These are phyloP conservation scores for Pleurotus eryngii DNA, from an alignment of 768 basidiomycete species.

Conservation along the genomic window DNA sequence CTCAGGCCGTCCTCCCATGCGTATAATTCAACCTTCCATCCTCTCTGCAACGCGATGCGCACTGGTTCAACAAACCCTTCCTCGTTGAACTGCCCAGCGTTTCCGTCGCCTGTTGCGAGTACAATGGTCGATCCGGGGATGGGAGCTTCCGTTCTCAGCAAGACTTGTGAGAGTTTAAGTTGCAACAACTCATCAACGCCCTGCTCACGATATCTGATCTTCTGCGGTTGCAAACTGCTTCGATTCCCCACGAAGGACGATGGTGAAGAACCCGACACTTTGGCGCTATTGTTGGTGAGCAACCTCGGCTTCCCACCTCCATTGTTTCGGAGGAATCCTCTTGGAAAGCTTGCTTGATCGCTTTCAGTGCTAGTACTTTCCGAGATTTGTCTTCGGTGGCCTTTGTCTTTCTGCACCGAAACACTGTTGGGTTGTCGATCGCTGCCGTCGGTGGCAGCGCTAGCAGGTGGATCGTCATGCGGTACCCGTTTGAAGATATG, in stretches of 20 bases:
- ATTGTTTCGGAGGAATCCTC: constrained; percentile 14
- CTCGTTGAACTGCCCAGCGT: constrained; percentile 88
- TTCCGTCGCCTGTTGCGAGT: constrained; percentile 92
- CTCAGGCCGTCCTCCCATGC: constrained; percentile 87
- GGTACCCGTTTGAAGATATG: constrained; percentile 69
- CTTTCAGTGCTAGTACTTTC: constrained; percentile 27
- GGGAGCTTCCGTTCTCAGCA: constrained; percentile 60
- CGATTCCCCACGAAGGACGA: constrained; percentile 11
- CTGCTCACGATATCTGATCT: constrained; percentile 76
- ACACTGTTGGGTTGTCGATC: neutral
- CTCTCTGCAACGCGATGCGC: constrained; percentile 77
- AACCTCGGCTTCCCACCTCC: constrained; percentile 9
- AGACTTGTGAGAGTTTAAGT: constrained; percentile 85
- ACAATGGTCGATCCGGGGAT: constrained; percentile 75
- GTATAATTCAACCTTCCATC: constrained; percentile 95
- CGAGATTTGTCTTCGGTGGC: constrained; percentile 26
- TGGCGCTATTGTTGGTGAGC: constrained; percentile 5
- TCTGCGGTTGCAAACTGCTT: constrained; percentile 12
- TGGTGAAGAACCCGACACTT: neutral
- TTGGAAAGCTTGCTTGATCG: constrained; percentile 8
- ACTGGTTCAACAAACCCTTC: constrained; percentile 92
- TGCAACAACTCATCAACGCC: constrained; percentile 95
- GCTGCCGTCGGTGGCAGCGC: neutral
- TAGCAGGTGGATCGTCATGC: constrained; percentile 40
- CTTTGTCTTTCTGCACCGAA: constrained; percentile 16